These are phyloP conservation scores for Elongisporangium prolatum DNA, from an alignment of 352 stramenopile genomes.

Conservation along the genomic window DNA sequence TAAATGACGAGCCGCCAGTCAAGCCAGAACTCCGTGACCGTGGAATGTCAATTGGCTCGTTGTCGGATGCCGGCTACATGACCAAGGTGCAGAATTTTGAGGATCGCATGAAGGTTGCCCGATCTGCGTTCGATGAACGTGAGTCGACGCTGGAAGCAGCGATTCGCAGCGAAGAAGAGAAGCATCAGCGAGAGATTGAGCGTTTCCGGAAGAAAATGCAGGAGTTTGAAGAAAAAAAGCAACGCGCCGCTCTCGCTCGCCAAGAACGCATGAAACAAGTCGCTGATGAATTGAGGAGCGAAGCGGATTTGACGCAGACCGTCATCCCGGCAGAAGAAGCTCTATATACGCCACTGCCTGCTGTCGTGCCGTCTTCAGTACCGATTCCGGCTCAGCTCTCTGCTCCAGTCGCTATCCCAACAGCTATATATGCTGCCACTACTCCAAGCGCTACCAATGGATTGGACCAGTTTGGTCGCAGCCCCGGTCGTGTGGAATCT, in stretches of 20 bases:
- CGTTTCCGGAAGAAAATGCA: slow-evolving; percentile 81
- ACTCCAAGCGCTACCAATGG: not conserved
- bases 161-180: slow-evolving; percentile 76
- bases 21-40: slow-evolving; percentile 43
- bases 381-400: not conserved
- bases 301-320: not conserved
- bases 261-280: slow-evolving; percentile 10
- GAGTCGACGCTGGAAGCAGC: slow-evolving; percentile 66
- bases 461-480: not conserved
- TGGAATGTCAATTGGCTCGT: slow-evolving; percentile 56
- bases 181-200: slow-evolving; percentile 81
- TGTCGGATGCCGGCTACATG: slow-evolving; percentile 44
- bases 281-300: not conserved
- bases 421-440: not conserved
- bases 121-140: slow-evolving; percentile 57
- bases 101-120: slow-evolving; percentile 54
- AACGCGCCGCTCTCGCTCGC: slow-evolving; percentile 57
- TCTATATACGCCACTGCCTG: not conserved
- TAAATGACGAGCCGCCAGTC: slow-evolving; percentile 29
- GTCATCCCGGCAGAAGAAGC: not conserved
- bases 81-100: slow-evolving; percentile 64
- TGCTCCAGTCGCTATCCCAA: not conserved
- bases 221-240: slow-evolving; percentile 59
- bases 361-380: not conserved
- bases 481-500: not conserved